These are phyloP conservation scores for Stephanodiscus triporus DNA, from an alignment of 108 stramenopile species.

Conservation along the genomic window DNA sequence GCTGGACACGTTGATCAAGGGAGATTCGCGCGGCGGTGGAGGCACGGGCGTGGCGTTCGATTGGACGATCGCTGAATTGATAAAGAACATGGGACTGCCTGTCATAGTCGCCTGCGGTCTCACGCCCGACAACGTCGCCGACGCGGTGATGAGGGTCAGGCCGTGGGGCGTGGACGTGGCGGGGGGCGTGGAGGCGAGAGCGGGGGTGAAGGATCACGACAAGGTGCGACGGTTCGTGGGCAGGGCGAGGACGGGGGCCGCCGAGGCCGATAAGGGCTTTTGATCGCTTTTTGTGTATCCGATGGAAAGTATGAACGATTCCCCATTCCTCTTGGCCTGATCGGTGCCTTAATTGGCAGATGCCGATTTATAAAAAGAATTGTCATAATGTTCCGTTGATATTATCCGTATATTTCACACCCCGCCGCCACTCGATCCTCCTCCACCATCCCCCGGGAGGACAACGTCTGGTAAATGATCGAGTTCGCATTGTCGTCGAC, in stretches of 20 bases:
- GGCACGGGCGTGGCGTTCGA: slow-evolving; percentile 96
- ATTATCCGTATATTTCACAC: too few species aligned
- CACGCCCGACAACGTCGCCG: slow-evolving; percentile 82
- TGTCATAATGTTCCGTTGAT: too few species aligned
- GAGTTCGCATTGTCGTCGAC: too few species aligned
- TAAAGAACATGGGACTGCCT: slow-evolving; percentile 87
- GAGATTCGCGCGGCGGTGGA: slow-evolving; percentile 70
- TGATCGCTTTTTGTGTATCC: slow-evolving; percentile 32
- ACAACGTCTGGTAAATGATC: too few species aligned
- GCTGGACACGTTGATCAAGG: slow-evolving; percentile 94
- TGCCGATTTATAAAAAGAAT: too few species aligned
- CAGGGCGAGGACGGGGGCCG: slow-evolving; percentile 71
- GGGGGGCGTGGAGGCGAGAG: slow-evolving; percentile 89
- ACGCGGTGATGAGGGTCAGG: slow-evolving; percentile 68
- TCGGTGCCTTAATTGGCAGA: too few species aligned
- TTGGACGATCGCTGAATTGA: slow-evolving; percentile 83
- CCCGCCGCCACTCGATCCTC: too few species aligned
- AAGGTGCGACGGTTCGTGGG: slow-evolving; percentile 82
- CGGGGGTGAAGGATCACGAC: slow-evolving; percentile 90
- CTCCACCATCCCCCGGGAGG: too few species aligned
- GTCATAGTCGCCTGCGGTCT: slow-evolving; percentile 98
- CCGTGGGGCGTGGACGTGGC: slow-evolving; percentile 96
- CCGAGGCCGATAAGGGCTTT: slow-evolving; percentile 84
- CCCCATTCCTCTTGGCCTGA: neutral
- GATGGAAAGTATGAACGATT: too few species aligned